A percentile compares a stretch with the other conserved stretches of the same genome.
These are phyloP conservation scores for Tremella mesenterica DNA, from an alignment of 768 basidiomycete genomes.

Conservation along the genomic window DNA sequence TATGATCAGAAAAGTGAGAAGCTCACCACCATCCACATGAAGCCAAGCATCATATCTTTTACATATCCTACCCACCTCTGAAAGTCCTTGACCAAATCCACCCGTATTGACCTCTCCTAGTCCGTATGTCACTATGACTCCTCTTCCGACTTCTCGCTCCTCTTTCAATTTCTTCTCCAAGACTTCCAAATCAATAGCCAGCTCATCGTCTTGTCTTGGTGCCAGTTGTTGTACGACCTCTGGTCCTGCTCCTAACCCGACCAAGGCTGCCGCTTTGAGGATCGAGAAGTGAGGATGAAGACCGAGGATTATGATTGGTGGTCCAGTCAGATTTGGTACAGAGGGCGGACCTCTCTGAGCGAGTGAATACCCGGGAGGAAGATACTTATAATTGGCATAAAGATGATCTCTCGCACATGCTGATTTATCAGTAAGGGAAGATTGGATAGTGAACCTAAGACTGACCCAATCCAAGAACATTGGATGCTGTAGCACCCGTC, in stretches of 20 bases:
- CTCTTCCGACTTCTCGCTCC: constrained; percentile 35
- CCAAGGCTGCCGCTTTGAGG: constrained; percentile 47
- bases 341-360: constrained; percentile 45
- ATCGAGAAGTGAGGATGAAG: constrained; percentile 47
- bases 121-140: constrained; percentile 38
- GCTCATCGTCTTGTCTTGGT: constrained; percentile 14
- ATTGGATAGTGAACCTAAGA: background rate
- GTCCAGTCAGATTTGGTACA: constrained; percentile 28
- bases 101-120: constrained; percentile 50
- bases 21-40: constrained; percentile 48
- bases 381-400: constrained; percentile 27
- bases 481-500: constrained; percentile 48
- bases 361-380: constrained; percentile 42
- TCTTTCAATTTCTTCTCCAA: constrained; percentile 38
- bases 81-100: constrained; percentile 42
- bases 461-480: constrained; percentile 47
- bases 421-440: constrained; percentile 9
- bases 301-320: constrained; percentile 38
- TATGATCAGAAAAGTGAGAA: background rate
- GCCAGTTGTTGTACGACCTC: constrained; percentile 41
- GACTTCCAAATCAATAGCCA: constrained; percentile 41
- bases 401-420: constrained; percentile 46
- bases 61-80: constrained; percentile 41
- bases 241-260: constrained; percentile 44
- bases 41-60: constrained; percentile 46